Evolutionary conservation across 768 basidiomycete species (phyloP).

Genomic region (Phylloporus scabripes): DNA sequence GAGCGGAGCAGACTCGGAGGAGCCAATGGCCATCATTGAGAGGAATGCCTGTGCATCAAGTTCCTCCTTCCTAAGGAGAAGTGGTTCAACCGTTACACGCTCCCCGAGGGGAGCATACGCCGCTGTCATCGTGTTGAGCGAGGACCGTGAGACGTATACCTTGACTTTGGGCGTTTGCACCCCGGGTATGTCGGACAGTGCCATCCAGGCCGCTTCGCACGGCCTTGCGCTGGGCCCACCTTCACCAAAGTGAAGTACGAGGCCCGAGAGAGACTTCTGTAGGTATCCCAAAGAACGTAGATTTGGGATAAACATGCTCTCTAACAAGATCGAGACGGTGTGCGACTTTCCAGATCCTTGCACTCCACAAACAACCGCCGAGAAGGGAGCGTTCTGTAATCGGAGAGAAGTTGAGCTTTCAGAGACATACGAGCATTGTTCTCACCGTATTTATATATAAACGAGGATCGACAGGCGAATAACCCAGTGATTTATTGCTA

Average conservation of each 20-base stretch:
- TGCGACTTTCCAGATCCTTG: constrained; percentile 77
- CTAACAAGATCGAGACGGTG: constrained; percentile 61
- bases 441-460: constrained; percentile 66
- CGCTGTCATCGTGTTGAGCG: constrained; percentile 52
- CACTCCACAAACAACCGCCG: constrained; percentile 69
- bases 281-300: constrained; percentile 46
- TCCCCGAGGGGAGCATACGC: constrained; percentile 50
- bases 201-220: constrained; percentile 63
- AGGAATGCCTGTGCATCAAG: constrained; percentile 64
- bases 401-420: neutral
- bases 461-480: constrained; percentile 40
- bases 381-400: constrained; percentile 64
- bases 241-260: constrained; percentile 68
- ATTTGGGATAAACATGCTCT: constrained; percentile 61
- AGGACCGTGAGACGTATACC: constrained; percentile 59
- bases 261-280: constrained; percentile 50
- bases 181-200: constrained; percentile 32
- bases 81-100: constrained; percentile 46
- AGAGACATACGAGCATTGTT: neutral
- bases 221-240: constrained; percentile 54
- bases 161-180: constrained; percentile 31
- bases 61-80: constrained; percentile 53
- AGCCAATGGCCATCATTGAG: constrained; percentile 69
- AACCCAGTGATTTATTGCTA: constrained; percentile 29
- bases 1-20: constrained; percentile 55